These are phyloP conservation scores for Sphagnum magellanicum DNA, from an alignment of 228 moss, liverwort and hornwort genomes.

Conservation along the genomic window DNA sequence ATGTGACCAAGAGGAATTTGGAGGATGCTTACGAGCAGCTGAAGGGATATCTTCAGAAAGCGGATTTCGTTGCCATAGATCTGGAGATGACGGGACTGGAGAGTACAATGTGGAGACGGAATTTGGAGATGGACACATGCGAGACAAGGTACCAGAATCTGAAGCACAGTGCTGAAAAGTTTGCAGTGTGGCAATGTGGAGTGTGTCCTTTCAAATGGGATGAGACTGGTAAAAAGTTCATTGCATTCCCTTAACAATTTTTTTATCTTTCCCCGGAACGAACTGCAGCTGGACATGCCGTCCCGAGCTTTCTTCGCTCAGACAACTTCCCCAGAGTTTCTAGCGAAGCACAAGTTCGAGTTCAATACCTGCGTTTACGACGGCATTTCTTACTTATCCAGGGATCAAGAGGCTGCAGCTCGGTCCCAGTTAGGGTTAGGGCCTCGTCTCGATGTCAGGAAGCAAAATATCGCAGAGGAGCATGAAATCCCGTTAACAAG, in stretches of 20 bases:
- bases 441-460: constrained; percentile 17
- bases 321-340: constrained; percentile 70
- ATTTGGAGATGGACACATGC: constrained; percentile 57
- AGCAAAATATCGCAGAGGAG: constrained; percentile 14
- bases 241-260: constrained; percentile 80
- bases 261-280: constrained; percentile 75
- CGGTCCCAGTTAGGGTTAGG: constrained; percentile 42
- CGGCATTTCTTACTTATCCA: constrained; percentile 76
- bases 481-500: constrained; percentile 54
- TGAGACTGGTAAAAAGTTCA: constrained; percentile 49
- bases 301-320: constrained; percentile 57
- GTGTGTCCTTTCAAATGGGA: constrained; percentile 92
- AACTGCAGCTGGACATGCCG: constrained; percentile 62
- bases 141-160: constrained; percentile 82
- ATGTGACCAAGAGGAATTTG: constrained; percentile 68
- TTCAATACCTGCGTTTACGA: constrained; percentile 82
- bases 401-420: constrained; percentile 67
- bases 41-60: constrained; percentile 36
- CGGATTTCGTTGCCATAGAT: constrained; percentile 80
- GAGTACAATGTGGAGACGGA: constrained; percentile 70
- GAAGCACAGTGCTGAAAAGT: constrained; percentile 84
- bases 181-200: constrained; percentile 94
- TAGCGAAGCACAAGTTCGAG: constrained; percentile 84
- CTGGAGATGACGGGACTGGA: constrained; percentile 95
- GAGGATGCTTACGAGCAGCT: constrained; percentile 62